Evolutionary conservation across 805 yeast genomes (phyloP).

Genomic region (Suhomyces faveliae): DNA sequence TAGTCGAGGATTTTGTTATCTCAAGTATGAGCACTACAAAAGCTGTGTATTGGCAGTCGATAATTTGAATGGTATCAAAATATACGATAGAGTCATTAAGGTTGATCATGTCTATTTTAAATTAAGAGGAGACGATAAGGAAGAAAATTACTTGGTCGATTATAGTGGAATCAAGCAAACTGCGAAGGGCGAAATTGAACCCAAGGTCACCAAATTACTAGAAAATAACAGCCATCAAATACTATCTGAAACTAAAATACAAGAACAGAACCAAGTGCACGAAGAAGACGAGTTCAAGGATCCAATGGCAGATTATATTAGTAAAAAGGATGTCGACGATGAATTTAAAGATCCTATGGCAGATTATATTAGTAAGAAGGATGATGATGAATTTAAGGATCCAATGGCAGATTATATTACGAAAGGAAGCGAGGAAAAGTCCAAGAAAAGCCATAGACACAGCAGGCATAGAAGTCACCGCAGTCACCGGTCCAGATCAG

Average conservation of each 20-base stretch:
- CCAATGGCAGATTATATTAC: constrained; percentile 19
- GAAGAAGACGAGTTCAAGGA: constrained; percentile 29
- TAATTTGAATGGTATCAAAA: constrained; percentile 70
- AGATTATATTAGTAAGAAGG: constrained; percentile 19
- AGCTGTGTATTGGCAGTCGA: constrained; percentile 86
- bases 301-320: constrained; percentile 27
- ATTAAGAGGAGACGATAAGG: constrained; percentile 51
- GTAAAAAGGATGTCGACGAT: constrained; percentile 24
- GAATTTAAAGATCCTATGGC: constrained; percentile 32
- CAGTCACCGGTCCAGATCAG: not conserved
- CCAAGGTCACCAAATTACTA: not conserved
- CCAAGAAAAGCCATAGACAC: constrained; percentile 5
- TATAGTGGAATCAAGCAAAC: constrained; percentile 18
- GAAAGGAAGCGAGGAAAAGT: constrained; percentile 4
- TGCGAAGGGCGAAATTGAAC: constrained; percentile 3
- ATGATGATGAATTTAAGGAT: constrained; percentile 19
- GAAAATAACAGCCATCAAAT: constrained; percentile 17
- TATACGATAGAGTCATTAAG: constrained; percentile 48
- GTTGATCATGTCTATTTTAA: constrained; percentile 74
- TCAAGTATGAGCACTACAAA: constrained; percentile 79
- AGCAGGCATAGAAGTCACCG: constrained; percentile 5
- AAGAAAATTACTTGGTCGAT: constrained; percentile 40
- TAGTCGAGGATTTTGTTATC: constrained; percentile 73
- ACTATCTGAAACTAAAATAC: not conserved
- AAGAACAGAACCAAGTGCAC: not conserved